Evolutionary conservation across 2,329 filamentous ascomycete genomes (phyloP).

Genomic region (Didymella sp.): DNA sequence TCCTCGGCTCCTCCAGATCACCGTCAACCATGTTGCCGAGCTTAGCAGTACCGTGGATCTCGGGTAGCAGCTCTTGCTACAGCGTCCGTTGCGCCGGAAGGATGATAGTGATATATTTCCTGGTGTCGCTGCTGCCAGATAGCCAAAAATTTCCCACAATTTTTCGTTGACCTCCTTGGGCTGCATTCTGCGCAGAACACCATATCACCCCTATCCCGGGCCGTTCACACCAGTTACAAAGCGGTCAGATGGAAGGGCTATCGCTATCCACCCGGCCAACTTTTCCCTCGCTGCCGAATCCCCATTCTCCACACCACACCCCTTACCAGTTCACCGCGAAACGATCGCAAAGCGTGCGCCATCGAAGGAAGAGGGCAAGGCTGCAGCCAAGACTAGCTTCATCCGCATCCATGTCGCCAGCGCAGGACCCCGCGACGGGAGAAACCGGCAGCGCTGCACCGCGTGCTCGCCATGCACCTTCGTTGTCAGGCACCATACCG

Average conservation of each 20-base stretch:
- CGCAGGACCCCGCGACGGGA: conserved; percentile 42
- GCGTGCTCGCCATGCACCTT: conserved; percentile 19
- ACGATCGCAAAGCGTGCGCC: conserved; percentile 34
- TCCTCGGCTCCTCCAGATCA: conserved; percentile 37
- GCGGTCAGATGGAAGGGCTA: conserved; percentile 48
- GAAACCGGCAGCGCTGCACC: conserved; percentile 38
- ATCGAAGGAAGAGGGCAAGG: conserved; percentile 44
- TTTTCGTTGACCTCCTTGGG: conserved; percentile 36
- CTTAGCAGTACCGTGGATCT: conserved; percentile 32
- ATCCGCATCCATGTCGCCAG: conserved; percentile 42
- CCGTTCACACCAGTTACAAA: conserved; percentile 39
- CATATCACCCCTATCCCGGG: conserved; percentile 38
- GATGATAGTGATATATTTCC: conserved; percentile 29
- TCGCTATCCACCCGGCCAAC: conserved; percentile 35
- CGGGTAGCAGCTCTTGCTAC: conserved; percentile 12
- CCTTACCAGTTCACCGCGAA: conserved; percentile 26
- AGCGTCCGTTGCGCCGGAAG: conserved; percentile 29
- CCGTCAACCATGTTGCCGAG: conserved; percentile 35
- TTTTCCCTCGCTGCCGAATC: conserved; percentile 26
- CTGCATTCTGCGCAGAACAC: conserved; percentile 50
- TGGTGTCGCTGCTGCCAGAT: conserved; percentile 6
- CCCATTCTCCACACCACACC: conserved; percentile 32
- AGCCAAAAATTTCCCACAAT: conserved; percentile 16
- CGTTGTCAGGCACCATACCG: conserved; percentile 21
- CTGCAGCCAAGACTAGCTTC: conserved; percentile 47